Percentiles rank a stretch among this genome's conserved stretches.
These are phyloP conservation scores for Dothistroma pini DNA, from an alignment of 2,329 filamentous ascomycete species.

Conservation along the genomic window DNA sequence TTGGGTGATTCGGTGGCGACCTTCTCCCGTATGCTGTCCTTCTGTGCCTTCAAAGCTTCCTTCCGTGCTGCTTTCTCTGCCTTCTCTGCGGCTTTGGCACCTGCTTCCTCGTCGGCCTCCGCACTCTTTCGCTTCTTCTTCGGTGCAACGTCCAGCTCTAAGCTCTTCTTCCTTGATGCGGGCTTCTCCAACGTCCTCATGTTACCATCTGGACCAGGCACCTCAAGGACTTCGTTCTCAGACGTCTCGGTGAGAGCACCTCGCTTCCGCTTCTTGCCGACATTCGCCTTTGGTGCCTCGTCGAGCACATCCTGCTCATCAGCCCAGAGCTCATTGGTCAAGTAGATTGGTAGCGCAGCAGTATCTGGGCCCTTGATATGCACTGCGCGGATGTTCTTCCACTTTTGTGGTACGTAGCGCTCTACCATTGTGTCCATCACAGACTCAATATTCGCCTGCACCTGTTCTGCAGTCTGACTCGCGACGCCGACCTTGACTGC, in stretches of 20 bases:
- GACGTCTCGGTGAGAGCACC: conserved; percentile 26
- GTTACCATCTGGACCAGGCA: conserved; percentile 34
- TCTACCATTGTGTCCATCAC: conserved; percentile 67
- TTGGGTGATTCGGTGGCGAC: not conserved
- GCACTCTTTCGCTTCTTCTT: conserved; percentile 33
- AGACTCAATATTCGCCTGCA: conserved; percentile 75
- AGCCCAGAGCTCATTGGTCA: conserved; percentile 87
- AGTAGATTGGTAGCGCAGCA: conserved; percentile 86
- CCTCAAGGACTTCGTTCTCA: conserved; percentile 27
- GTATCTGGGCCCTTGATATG: conserved; percentile 91
- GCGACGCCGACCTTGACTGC: conserved; percentile 76
- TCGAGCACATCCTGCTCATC: conserved; percentile 70
- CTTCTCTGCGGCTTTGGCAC: conserved; percentile 19
- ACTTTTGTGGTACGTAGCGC: conserved; percentile 79
- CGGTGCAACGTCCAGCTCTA: conserved; percentile 17
- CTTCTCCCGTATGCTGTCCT: conserved; percentile 21
- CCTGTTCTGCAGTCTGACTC: conserved; percentile 67
- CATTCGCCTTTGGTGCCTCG: conserved; percentile 39
- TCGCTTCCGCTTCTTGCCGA: conserved; percentile 35
- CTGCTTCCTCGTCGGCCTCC: conserved; percentile 17
- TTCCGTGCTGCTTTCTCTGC: conserved; percentile 28
- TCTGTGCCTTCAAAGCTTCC: conserved; percentile 28
- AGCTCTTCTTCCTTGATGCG: conserved; percentile 21
- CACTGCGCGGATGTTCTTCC: conserved; percentile 78
- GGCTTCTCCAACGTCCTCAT: conserved; percentile 32